Evolutionary conservation across 73 alveolate genomes (phyloP).

Genomic region (Effrenium voratum): DNA sequence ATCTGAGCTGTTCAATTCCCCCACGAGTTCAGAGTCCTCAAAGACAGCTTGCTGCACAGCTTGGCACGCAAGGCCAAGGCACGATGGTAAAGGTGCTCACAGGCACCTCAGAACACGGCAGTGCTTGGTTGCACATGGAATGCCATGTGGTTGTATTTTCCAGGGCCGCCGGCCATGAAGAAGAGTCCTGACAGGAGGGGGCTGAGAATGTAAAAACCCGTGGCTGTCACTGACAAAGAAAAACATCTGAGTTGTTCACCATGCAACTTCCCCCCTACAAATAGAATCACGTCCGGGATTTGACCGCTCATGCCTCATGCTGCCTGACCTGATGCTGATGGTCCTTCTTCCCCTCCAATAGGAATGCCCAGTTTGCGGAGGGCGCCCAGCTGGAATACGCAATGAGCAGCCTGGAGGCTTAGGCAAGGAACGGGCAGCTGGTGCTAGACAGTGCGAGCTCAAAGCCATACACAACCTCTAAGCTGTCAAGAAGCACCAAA

Average conservation of each 20-base stretch:
- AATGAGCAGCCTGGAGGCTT: constrained; percentile 75
- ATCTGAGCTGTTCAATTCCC: too few relatives aligned
- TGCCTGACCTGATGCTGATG: not conserved
- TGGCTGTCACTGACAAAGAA: not conserved
- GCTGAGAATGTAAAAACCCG: too few relatives aligned
- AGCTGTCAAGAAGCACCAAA: not conserved
- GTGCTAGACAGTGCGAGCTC: too few relatives aligned
- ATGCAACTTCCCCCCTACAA: not conserved
- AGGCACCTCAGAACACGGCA: constrained; percentile 17
- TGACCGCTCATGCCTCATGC: not conserved
- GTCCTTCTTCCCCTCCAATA: constrained; percentile 72
- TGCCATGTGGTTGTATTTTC: not conserved
- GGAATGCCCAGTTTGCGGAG: constrained; percentile 64
- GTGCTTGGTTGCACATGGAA: not conserved
- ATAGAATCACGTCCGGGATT: not conserved
- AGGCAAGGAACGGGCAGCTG: too few relatives aligned
- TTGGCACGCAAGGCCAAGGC: not conserved
- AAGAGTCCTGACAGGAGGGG: constrained; percentile 29
- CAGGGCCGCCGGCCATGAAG: constrained; percentile 43
- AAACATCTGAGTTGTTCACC: not conserved
- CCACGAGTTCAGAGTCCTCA: too few relatives aligned
- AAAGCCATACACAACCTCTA: not conserved
- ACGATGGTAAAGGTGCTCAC: constrained; percentile 80
- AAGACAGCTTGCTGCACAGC: not conserved
- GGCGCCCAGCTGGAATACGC: constrained; percentile 77